These are phyloP conservation scores for Hylodesmum podocarpum DNA, from an alignment of 306 rosid genomes.

Conservation along the genomic window DNA sequence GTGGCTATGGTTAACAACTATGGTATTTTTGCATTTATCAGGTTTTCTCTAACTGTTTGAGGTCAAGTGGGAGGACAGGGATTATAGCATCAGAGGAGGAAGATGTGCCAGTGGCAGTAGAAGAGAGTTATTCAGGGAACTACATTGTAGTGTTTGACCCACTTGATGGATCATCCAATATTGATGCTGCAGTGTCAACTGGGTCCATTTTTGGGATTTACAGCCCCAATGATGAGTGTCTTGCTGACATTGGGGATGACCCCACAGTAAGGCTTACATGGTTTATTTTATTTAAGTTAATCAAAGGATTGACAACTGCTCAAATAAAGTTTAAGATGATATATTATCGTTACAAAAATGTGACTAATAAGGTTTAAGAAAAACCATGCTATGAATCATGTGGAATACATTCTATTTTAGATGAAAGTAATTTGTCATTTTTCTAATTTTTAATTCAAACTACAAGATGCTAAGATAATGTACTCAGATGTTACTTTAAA, in stretches of 20 bases:
- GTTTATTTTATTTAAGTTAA: neutral
- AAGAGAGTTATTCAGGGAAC: conserved; percentile 98
- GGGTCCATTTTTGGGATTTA: conserved; percentile 98
- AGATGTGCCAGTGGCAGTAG: conserved; percentile 98
- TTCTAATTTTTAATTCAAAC: neutral
- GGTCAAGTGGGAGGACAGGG: conserved; percentile 98
- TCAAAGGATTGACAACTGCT: neutral
- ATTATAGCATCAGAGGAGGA: conserved; percentile 99
- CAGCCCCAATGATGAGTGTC: conserved; percentile 94
- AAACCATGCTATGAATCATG: neutral
- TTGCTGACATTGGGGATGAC: conserved; percentile 67
- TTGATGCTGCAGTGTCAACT: conserved; percentile 95
- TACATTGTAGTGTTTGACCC: conserved; percentile 97
- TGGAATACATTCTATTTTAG: neutral
- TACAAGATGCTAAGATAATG: neutral
- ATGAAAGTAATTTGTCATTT: neutral
- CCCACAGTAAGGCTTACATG: conserved; percentile 53
- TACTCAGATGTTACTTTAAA: neutral
- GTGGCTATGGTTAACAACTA: neutral
- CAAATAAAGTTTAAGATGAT: neutral
- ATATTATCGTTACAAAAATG: neutral
- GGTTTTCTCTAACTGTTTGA: conserved; percentile 95
- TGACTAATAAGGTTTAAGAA: neutral
- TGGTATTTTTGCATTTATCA: conserved; percentile 3
- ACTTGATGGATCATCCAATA: conserved; percentile 95